phyloP scores from a whole-genome alignment of 805 yeast species.

The Starmerella cellae region DNA sequence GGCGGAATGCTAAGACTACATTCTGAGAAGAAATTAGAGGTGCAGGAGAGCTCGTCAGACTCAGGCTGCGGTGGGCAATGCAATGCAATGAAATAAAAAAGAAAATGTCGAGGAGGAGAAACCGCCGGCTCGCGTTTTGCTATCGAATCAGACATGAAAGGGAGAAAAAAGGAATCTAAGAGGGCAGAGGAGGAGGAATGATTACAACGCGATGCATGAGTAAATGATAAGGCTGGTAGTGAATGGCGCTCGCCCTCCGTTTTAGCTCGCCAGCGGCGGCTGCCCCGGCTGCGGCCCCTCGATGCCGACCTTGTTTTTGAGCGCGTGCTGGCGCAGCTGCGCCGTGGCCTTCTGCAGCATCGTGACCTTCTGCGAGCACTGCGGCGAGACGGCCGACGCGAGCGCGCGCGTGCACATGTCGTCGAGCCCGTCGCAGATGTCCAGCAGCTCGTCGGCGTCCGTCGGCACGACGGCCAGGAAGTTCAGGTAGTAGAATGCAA shows the following conservation, averaged over 20 bases:
- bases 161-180: conserved; percentile 4
- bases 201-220: too few species aligned
- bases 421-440: conserved; percentile 26
- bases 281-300: background rate
- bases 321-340: conserved; percentile 6
- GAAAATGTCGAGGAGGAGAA: conserved; percentile 3
- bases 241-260: too few species aligned
- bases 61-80: too few species aligned
- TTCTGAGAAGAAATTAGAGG: too few species aligned
- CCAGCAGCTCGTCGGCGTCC: conserved; percentile 24
- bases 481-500: conserved; percentile 17
- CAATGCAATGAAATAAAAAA: background rate
- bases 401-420: conserved; percentile 6
- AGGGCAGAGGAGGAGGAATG: conserved; percentile 1
- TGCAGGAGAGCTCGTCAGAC: too few species aligned
- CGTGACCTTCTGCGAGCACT: conserved; percentile 6
- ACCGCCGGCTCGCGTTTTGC: conserved; percentile 1
- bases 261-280: too few species aligned
- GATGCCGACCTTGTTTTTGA: background rate
- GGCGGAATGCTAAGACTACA: too few species aligned
- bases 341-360: conserved; percentile 9
- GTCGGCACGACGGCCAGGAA: conserved; percentile 26
- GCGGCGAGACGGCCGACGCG: background rate
- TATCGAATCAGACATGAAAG: conserved; percentile 2
- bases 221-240: too few species aligned